Conservation (phyloP, 257 asterid genomes). For the Ligustrum vulgare region DNA sequence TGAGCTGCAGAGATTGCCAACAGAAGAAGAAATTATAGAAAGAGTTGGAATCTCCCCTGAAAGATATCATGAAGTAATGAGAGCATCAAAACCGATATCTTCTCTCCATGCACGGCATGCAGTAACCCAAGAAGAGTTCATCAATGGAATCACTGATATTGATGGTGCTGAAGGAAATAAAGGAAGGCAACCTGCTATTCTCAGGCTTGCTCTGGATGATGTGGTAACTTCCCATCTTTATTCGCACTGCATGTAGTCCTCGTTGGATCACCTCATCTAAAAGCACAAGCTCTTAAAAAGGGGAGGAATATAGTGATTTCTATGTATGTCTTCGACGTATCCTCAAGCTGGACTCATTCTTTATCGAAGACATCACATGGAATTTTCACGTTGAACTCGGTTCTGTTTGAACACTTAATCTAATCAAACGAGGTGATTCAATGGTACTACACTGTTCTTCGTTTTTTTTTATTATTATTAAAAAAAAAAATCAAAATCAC, state of each 20-base stretch:
- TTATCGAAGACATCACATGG: neutral
- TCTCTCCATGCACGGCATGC: constrained; percentile 72
- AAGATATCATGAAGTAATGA: constrained; percentile 77
- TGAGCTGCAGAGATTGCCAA: constrained; percentile 69
- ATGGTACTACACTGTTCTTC: neutral
- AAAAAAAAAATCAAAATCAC: neutral
- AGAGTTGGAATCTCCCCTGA: constrained; percentile 70
- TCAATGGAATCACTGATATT: constrained; percentile 66
- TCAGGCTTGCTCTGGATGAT: constrained; percentile 91
- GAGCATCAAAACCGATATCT: constrained; percentile 59
- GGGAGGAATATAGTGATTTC: neutral
- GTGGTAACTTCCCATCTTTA: constrained; percentile 55
- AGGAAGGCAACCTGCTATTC: constrained; percentile 78
- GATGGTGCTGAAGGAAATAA: constrained; percentile 70
- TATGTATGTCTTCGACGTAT: too few species aligned
- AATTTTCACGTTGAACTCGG: neutral
- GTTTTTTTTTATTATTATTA: too few species aligned
- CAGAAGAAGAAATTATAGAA: constrained; percentile 56
- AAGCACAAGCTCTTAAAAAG: neutral
- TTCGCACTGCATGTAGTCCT: neutral
- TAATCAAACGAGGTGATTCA: neutral
- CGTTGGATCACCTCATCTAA: neutral
- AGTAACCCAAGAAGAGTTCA: constrained; percentile 77
- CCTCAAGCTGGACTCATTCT: neutral
- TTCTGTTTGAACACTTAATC: neutral